These are phyloP conservation scores for Filobasidium floriforme DNA, from an alignment of 768 basidiomycete species.

Conservation along the genomic window DNA sequence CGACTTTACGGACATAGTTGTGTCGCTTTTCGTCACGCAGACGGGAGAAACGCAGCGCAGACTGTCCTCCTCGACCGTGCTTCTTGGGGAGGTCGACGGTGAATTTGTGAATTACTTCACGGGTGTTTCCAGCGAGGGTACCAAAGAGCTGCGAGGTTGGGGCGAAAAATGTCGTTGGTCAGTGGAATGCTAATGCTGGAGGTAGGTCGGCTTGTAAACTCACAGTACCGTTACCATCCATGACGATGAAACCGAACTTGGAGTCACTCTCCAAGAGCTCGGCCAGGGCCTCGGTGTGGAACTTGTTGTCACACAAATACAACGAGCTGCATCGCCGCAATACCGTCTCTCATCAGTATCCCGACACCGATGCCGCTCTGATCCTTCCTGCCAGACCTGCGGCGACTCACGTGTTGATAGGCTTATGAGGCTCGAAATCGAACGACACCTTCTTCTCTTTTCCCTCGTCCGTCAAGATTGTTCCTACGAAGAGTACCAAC, in stretches of 20 bases:
- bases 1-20: conserved; percentile 99
- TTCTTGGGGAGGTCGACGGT: conserved; percentile 99
- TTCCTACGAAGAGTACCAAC: conserved; percentile 94
- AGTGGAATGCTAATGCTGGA: neutral
- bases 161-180: neutral
- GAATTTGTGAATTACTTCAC: conserved; percentile 96
- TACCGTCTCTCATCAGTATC: too few relatives aligned
- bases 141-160: conserved; percentile 63
- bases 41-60: conserved; percentile 98
- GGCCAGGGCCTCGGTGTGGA: conserved; percentile 94
- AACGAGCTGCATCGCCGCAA: conserved; percentile 59
- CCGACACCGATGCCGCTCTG: neutral
- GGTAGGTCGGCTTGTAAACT: conserved; percentile 6
- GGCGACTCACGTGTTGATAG: conserved; percentile 82
- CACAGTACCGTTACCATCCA: conserved; percentile 90
- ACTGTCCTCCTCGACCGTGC: conserved; percentile 99
- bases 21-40: conserved; percentile 97
- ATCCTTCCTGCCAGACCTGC: neutral
- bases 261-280: conserved; percentile 95
- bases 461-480: conserved; percentile 93
- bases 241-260: conserved; percentile 98
- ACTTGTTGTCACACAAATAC: conserved; percentile 99
- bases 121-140: conserved; percentile 89
- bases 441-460: conserved; percentile 99
- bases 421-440: conserved; percentile 97